Evolutionary conservation across 2,329 filamentous ascomycete species (phyloP).

Genomic region (Hymenoscyphus fraxineus): DNA sequence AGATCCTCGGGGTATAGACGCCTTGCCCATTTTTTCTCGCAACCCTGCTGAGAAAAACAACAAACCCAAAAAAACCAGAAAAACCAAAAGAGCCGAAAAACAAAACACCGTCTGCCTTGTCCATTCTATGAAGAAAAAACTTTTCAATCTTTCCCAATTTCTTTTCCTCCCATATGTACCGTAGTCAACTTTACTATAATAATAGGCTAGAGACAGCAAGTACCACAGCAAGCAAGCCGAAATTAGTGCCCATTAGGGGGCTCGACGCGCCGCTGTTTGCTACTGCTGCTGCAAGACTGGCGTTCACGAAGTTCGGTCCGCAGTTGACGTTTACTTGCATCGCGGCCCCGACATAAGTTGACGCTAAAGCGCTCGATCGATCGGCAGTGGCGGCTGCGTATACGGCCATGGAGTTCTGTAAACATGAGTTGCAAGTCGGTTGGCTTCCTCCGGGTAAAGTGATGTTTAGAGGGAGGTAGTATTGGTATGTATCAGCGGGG

Average conservation of each 20-base stretch:
- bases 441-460: conserved; percentile 60
- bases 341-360: conserved; percentile 69
- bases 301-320: conserved; percentile 55
- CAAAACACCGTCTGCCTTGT: neutral
- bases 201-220: conserved; percentile 22
- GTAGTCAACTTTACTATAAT: conserved; percentile 9
- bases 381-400: conserved; percentile 69
- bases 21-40: conserved; percentile 5
- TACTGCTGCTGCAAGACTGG: conserved; percentile 40
- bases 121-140: neutral
- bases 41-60: conserved; percentile 1
- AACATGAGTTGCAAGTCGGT: conserved; percentile 74
- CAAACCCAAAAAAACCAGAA: neutral
- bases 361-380: conserved; percentile 60
- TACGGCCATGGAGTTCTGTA: conserved; percentile 76
- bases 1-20: conserved; percentile 17
- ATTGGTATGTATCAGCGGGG: conserved; percentile 72
- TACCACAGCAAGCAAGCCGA: conserved; percentile 19
- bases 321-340: conserved; percentile 66
- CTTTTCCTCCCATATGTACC: conserved; percentile 6
- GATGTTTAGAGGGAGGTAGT: conserved; percentile 78
- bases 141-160: neutral
- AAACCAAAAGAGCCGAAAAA: neutral
- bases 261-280: conserved; percentile 4
- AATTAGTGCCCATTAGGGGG: conserved; percentile 3